These are phyloP conservation scores for Schizonepeta tenuifolia DNA, from an alignment of 257 asterid species.

Conservation along the genomic window DNA sequence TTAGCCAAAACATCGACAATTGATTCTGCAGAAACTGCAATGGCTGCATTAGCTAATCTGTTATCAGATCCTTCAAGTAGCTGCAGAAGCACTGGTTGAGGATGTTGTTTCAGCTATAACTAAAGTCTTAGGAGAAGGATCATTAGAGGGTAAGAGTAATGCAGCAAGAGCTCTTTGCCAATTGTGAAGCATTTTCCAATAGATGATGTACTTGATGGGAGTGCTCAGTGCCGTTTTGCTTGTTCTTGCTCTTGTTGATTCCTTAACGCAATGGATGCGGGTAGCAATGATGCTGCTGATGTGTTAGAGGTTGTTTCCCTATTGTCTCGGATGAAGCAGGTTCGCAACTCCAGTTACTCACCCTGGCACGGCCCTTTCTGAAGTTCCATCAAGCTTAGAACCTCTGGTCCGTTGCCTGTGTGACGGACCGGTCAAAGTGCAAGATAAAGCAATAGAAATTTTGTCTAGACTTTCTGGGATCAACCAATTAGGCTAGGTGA, in stretches of 20 bases:
- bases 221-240: slow-evolving; percentile 64
- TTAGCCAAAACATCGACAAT: slow-evolving; percentile 72
- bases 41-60: slow-evolving; percentile 79
- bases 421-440: slow-evolving; percentile 63
- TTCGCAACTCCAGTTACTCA: slow-evolving; percentile 44
- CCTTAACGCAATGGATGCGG: slow-evolving; percentile 66
- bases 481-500: slow-evolving; percentile 65
- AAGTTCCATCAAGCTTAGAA: slow-evolving; percentile 66
- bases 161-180: slow-evolving; percentile 83
- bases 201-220: slow-evolving; percentile 67
- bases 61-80: slow-evolving; percentile 70
- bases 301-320: slow-evolving; percentile 67
- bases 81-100: slow-evolving; percentile 82
- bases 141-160: slow-evolving; percentile 68
- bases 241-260: slow-evolving; percentile 68
- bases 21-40: slow-evolving; percentile 77
- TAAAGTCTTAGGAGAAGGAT: slow-evolving; percentile 75
- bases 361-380: slow-evolving; percentile 58
- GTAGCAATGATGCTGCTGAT: slow-evolving; percentile 57
- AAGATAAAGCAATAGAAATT: slow-evolving; percentile 75
- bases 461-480: slow-evolving; percentile 75
- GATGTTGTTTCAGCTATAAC: slow-evolving; percentile 80
- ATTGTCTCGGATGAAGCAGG: slow-evolving; percentile 61
- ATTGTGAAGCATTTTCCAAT: slow-evolving; percentile 72
- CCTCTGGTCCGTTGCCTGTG: slow-evolving; percentile 68